Percentiles rank a stretch among this genome's conserved stretches.
Conservation (phyloP, 129 eudicot genomes). For the Tagetes erecta region DNA sequence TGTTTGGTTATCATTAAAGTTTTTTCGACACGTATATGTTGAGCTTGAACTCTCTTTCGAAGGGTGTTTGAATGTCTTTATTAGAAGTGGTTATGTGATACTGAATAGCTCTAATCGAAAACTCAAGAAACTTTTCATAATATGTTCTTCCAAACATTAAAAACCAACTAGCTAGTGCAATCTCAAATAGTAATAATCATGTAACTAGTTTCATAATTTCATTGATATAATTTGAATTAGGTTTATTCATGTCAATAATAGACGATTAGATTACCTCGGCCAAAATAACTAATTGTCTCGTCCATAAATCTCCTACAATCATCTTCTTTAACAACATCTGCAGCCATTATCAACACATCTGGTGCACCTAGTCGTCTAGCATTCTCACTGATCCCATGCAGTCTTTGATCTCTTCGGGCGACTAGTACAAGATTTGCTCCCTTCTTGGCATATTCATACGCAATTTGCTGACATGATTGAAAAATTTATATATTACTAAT, state of each 20-base stretch:
- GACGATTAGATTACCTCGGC: constrained; percentile 53
- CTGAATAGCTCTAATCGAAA: background rate
- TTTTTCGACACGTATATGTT: background rate
- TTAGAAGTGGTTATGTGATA: background rate
- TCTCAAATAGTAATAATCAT: background rate
- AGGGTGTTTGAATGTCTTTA: background rate
- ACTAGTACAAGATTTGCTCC: constrained; percentile 85
- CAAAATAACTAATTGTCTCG: constrained; percentile 56
- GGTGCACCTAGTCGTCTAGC: constrained; percentile 74
- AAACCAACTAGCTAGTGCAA: too few relatives aligned
- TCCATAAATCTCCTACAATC: constrained; percentile 86
- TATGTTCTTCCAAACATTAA: too few relatives aligned
- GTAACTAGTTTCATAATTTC: background rate
- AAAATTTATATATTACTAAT: background rate
- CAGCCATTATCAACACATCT: constrained; percentile 78
- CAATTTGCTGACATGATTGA: constrained; percentile 64
- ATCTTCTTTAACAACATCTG: constrained; percentile 94
- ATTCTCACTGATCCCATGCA: constrained; percentile 75
- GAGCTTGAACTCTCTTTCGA: background rate
- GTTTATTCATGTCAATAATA: background rate
- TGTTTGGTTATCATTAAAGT: background rate
- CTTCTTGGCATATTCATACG: constrained; percentile 86
- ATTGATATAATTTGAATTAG: too few relatives aligned
- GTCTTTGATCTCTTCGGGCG: constrained; percentile 81
- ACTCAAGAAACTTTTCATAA: background rate